Evolutionary conservation across 129 eudicot species (phyloP).

Genomic region (Lactuca sativa): DNA sequence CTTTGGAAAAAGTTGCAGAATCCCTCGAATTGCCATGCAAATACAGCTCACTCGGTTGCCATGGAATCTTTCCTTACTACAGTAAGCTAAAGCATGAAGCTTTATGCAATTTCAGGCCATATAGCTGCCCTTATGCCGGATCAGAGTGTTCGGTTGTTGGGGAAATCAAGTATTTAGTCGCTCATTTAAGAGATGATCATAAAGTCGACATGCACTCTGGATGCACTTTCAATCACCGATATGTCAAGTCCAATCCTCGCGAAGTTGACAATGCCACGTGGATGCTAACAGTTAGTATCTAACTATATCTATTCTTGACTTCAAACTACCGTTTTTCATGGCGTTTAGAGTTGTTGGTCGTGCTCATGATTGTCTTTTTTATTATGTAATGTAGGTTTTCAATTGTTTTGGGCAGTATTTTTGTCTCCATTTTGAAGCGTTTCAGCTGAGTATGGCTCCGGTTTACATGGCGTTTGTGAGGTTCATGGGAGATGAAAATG

Average conservation of each 20-base stretch:
- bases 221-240: neutral
- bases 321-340: neutral
- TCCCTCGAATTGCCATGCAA: neutral
- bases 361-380: neutral
- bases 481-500: conserved; percentile 69
- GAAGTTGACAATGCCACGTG: neutral
- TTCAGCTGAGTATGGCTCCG: conserved; percentile 61
- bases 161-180: conserved; percentile 42
- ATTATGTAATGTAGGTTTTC: neutral
- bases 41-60: neutral
- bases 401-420: neutral
- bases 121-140: conserved; percentile 48
- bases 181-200: conserved; percentile 61
- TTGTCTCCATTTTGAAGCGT: conserved; percentile 19
- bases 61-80: neutral
- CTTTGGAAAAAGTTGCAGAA: conserved; percentile 4
- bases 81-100: neutral
- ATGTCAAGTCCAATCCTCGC: neutral
- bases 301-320: neutral
- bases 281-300: neutral
- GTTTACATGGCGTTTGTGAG: conserved; percentile 69
- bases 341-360: neutral
- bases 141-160: conserved; percentile 53
- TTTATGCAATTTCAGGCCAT: neutral
- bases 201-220: conserved; percentile 58